phyloP scores from a whole-genome alignment of 2,329 filamentous ascomycete genomes.

The Coccinonectria pachysandricola region DNA sequence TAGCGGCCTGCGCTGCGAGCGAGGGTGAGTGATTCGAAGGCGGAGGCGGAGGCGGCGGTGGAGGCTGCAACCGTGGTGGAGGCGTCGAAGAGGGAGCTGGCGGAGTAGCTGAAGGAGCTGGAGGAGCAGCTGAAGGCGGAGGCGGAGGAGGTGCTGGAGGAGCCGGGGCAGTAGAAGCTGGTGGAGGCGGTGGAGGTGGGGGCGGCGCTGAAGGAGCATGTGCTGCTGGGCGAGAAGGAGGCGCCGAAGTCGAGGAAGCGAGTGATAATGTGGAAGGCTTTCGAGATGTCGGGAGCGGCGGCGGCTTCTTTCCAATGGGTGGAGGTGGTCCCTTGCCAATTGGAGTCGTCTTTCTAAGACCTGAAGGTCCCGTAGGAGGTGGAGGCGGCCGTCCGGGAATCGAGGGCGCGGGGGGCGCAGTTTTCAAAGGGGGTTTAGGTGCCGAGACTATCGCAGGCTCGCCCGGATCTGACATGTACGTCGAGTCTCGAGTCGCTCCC shows the following conservation, averaged over 20 bases:
- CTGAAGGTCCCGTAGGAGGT: constrained; percentile 33
- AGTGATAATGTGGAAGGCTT: no score
- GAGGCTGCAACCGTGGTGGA: constrained; percentile 22
- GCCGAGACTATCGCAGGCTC: constrained; percentile 21
- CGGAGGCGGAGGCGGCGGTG: constrained; percentile 20
- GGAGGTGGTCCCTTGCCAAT: constrained; percentile 58
- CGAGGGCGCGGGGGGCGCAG: constrained; percentile 27
- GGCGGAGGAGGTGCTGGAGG: constrained; percentile 30
- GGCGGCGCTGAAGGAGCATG: constrained; percentile 26
- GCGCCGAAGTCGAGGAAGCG: constrained; percentile 28
- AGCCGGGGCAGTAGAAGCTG: constrained; percentile 29
- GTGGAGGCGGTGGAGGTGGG: constrained; percentile 29
- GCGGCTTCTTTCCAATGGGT: constrained; percentile 66
- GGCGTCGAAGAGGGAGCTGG: constrained; percentile 26
- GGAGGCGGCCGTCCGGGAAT: constrained; percentile 17
- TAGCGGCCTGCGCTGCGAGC: constrained; percentile 34
- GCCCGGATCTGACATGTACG: constrained; percentile 72
- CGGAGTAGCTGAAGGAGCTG: constrained; percentile 11
- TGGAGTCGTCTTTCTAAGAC: constrained; percentile 48
- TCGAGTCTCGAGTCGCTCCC: constrained; percentile 46
- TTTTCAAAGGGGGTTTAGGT: constrained; percentile 41
- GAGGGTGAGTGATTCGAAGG: constrained; percentile 21
- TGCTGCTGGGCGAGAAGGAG: constrained; percentile 25
- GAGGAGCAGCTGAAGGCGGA: constrained; percentile 28
- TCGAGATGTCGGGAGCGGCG: constrained; percentile 49